Percentiles rank a stretch among this genome's conserved stretches.
Evolutionary conservation across 331 rosid species (phyloP).

Genomic region (Rhamnella rubrinervis): DNA sequence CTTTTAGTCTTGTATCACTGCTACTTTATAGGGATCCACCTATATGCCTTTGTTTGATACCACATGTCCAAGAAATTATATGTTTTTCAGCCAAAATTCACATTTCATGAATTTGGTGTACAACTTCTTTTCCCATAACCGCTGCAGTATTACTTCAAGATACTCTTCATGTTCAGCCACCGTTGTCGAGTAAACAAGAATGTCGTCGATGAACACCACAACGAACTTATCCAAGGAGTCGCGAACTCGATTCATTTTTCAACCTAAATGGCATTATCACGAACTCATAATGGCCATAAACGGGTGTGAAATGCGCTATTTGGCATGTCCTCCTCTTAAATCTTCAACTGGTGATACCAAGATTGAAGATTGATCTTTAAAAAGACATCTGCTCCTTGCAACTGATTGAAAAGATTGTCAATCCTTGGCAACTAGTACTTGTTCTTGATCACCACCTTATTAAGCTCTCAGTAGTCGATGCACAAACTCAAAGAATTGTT

Average conservation of each 20-base stretch:
- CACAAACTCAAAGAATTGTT: neutral
- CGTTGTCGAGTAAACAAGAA: neutral
- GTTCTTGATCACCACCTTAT: neutral
- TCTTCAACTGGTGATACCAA: neutral
- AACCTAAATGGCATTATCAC: neutral
- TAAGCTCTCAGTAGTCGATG: neutral
- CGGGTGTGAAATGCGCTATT: neutral
- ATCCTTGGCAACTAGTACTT: neutral
- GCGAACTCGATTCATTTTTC: neutral
- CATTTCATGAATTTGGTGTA: too few species aligned
- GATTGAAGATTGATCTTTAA: neutral
- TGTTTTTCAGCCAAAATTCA: too few species aligned
- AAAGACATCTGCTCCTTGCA: neutral
- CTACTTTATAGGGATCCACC: neutral
- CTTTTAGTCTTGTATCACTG: neutral
- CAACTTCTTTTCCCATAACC: too few species aligned
- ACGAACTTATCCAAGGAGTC: neutral
- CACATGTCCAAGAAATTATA: too few species aligned
- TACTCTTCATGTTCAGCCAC: neutral
- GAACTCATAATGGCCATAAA: neutral
- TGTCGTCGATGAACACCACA: neutral
- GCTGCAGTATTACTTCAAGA: neutral
- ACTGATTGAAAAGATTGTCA: neutral
- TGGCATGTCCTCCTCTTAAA: neutral
- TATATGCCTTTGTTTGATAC: neutral